phyloP scores from a whole-genome alignment of 176 grass and related monocot species.

The Oryza coarctata region DNA sequence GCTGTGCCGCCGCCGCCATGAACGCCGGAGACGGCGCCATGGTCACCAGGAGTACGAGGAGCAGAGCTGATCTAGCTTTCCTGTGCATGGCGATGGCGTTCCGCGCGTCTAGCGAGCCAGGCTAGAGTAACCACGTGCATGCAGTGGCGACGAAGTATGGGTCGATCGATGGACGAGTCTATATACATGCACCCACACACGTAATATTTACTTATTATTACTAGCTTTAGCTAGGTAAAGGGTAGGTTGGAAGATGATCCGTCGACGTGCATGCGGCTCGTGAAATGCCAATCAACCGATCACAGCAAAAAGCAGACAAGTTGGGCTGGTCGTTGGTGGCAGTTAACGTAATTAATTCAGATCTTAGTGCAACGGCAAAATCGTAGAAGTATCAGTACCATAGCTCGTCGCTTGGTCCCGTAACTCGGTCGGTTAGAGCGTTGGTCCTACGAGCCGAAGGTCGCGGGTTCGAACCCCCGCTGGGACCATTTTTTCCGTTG shows the following conservation, averaged over 20 bases:
- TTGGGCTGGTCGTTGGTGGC: too few relatives aligned
- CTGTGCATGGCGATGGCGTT: background rate
- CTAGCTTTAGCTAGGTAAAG: background rate
- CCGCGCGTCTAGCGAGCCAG: too few relatives aligned
- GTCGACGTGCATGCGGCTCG: too few relatives aligned
- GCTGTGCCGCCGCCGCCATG: background rate
- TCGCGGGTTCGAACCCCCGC: constrained; percentile 94
- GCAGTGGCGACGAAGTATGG: too few relatives aligned
- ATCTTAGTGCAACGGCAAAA: too few relatives aligned
- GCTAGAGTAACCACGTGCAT: too few relatives aligned
- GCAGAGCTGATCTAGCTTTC: background rate
- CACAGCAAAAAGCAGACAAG: too few relatives aligned
- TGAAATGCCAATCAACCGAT: background rate
- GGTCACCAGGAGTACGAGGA: background rate
- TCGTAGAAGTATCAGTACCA: too few relatives aligned
- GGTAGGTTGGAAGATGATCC: background rate
- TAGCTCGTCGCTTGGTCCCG: too few relatives aligned
- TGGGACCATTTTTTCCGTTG: too few relatives aligned
- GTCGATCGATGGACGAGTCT: background rate
- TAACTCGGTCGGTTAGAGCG: constrained; percentile 99
- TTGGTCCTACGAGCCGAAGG: constrained; percentile 99
- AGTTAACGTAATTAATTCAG: too few relatives aligned
- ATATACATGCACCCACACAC: constrained; percentile 5
- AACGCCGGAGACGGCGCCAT: background rate
- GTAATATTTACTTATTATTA: too few relatives aligned